Base-by-base conservation (phyloP, 129 eudicot species). In the Silybum marianum region DNA sequence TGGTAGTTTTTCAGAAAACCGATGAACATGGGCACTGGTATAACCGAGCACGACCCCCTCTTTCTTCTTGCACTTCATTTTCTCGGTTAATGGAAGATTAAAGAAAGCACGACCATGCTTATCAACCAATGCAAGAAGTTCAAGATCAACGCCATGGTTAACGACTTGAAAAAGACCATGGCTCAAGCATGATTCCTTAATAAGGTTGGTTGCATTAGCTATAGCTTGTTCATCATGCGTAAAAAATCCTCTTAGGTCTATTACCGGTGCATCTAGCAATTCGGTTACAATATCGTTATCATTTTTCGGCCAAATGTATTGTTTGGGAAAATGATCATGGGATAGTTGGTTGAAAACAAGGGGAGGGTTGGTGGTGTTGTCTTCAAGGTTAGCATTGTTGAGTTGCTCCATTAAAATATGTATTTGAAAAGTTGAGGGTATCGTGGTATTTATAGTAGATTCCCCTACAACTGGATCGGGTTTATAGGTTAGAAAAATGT, bases 121-220 rank as follows among this genome's bases (percentile, higher is more conserved):
- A 7, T 88, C 80, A 14, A 85, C 87, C 26, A 76, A 19, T 6
- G 38, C 54, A 32, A 90, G 79, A 48, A 90, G 28, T n/a, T 10
- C 21, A 0, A 54, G 75, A 73, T 90, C 94, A 26, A 90, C 72
- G 1, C 91, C 94, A 73, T 90, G 94, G 60, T 88, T 90, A 14
- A 88, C 75, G 14, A 90, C 90, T 79, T 87, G 94, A 77, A 90
- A 90, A 81, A 88, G 79, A 24, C 91, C 94, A 76, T 88, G 91
- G 69, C 36, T 84, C 54, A 72, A 3, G 62, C 91, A 88, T 39
- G 91, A 85, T 18, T 82, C 68, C 44, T 79, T 69, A 9, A 90
- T 71, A 24, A 85, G 89, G 54, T 14, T 76, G 32, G 80, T 82
- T 26, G 84, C 86, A 22, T 24, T 62, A 8, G 67, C 78, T 22